Evolutionary conservation across 2,329 filamentous ascomycete genomes (phyloP), one percentile per base, ranked within the genome.

Genomic region (Thielaviopsis ethacetica): DNA sequence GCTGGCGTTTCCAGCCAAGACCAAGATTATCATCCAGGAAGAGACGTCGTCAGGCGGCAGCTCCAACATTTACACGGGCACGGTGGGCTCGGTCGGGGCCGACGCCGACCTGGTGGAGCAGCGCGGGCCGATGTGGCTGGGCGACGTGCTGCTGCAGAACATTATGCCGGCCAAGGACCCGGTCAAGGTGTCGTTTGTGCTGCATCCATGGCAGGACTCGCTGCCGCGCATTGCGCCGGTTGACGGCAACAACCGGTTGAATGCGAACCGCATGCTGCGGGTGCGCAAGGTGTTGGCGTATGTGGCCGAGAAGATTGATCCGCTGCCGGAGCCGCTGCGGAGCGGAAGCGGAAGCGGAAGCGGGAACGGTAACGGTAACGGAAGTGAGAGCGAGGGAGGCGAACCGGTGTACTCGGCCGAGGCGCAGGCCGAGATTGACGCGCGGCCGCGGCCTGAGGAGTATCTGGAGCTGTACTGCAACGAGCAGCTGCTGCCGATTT

Each of bases 381-480:
- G 10, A 34, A 12, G 30, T 10, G 30, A 34, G 10, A 27, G 22
- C 7, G 19, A 47, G 21, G 53, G 5, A 7, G 7, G n/a, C 13
- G 24, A 22, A n/a, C 0, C 30, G 10, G 10, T 34, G 7, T 34
- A 34, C 30, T 34, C 30, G 30, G 30, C 30, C 6, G 30, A 34
- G 30, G 30, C 30, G 76, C 83, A 55, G 77, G 82, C 57, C 73
- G 76, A 3, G 79, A 83, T 55, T 73, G 78, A 10, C 74, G 81
- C 57, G 75, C 74, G 58, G 17, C 72, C 94, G 67, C 84, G 80
- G 66, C 88, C 91, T 1, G 91, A 97, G 68, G 89, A 97, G 67
- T 96, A 96, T 71, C 74, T 98, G 34, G 93, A 98, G 69, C 74
- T 98, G 55, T 95, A 95, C 69, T 97, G 93, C 71, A 91, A 96